phyloP scores from a whole-genome alignment of 2,329 filamentous ascomycete species.

The Lachnellula cervina region DNA sequence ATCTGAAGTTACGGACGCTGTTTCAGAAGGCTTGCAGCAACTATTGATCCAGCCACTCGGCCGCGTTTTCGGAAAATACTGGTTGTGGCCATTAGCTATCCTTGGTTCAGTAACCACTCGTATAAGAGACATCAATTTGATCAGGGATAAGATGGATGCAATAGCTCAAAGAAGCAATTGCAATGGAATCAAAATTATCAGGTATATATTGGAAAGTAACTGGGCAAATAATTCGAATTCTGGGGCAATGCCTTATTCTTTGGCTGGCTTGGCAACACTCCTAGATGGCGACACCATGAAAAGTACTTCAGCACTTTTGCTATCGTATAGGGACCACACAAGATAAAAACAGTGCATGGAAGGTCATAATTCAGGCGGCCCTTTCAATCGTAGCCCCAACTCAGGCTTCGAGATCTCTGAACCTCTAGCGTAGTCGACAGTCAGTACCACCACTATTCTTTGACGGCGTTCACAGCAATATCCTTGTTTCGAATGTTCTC shows the following conservation, averaged over 20 bases:
- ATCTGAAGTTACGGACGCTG: not conserved
- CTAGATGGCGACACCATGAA: not conserved
- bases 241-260: not conserved
- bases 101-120: not conserved
- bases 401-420: too few species aligned
- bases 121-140: not conserved
- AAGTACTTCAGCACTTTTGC: not conserved
- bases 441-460: not conserved
- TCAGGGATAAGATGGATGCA: not conserved
- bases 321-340: not conserved
- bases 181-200: not conserved
- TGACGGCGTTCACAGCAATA: slow-evolving; percentile 31
- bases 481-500: slow-evolving; percentile 40
- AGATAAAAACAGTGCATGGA: not conserved
- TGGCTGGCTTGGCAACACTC: not conserved
- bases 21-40: not conserved
- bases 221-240: not conserved
- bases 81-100: not conserved
- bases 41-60: not conserved
- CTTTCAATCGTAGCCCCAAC: too few species aligned
- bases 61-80: not conserved
- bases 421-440: not conserved
- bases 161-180: not conserved
- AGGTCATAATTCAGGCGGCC: too few species aligned
- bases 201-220: not conserved